Evolutionary conservation across 441 rosid species (phyloP), one percentile per base, ranked within the genome.

Genomic region (Arabidopsis lyrata): DNA sequence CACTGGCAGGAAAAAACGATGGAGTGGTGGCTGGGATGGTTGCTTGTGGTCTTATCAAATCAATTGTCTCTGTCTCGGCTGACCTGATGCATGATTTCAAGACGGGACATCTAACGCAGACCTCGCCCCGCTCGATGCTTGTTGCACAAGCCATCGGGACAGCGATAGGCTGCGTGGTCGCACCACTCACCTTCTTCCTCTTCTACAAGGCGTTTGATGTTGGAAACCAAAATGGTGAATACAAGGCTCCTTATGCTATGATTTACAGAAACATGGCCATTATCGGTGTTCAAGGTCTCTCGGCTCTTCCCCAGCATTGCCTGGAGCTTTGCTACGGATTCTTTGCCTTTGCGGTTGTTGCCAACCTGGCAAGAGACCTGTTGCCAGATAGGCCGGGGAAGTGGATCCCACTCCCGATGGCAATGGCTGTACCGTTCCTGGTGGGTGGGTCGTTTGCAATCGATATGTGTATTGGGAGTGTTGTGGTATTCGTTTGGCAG

Each of bases 11-110:
- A 2, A 79, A 85, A 53, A 65, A 84, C 5, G 77, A 85, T 0
- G 98, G 97, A 0, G 97, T 95, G 5, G 92, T 86, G 20, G 97
- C 97, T 0, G 96, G 97, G 62, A 90, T 95, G n/a, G 89, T 90
- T 0, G 97, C 90, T 35, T 92, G 97, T 63, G 99, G 97, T 29
- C 84, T 95, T 54, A 87, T 95, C 9, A 95, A 90, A 73, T 87
- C 97, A 4, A 88, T 92, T 0, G 93, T 92, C 35, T 92, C 97
- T 13, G 81, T 92, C 34, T 92, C 97, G 2, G 89, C 97, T 14
- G 93, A 92, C 77, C 76, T 95, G 77, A 95, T 95, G 99, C 99
- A 92, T 6, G 99, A 95, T 80, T 86, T 92, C 81, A 95, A 92
- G 79, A 91, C 98, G 0, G 96, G 92, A 20, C 96, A 95, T 79